Conservation (phyloP, 2,329 filamentous ascomycete genomes). For the Hortaea sp. region DNA sequence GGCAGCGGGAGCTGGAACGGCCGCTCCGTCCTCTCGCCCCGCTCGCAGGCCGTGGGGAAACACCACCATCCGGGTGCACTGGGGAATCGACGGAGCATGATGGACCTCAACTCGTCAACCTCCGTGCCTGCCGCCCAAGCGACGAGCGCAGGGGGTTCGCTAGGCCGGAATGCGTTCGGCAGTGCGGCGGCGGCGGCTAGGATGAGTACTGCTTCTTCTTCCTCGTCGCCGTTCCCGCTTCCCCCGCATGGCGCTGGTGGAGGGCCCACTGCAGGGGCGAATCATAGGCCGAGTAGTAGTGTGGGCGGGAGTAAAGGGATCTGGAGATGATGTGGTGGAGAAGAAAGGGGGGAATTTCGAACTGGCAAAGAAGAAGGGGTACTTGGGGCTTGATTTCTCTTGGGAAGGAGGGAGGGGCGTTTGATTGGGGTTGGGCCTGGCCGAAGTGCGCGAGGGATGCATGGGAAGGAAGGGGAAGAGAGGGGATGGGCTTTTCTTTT, state of each 20-base stretch:
- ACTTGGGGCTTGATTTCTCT: too few species aligned
- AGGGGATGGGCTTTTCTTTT: too few species aligned
- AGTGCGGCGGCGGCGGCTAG: not conserved
- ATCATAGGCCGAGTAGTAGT: not conserved
- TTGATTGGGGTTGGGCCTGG: too few species aligned
- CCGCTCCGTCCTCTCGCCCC: constrained; percentile 50
- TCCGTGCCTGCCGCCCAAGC: not conserved
- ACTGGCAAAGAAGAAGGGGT: too few species aligned
- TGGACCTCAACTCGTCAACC: not conserved
- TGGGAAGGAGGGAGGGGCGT: too few species aligned
- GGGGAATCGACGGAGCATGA: not conserved
- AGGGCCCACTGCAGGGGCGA: too few species aligned
- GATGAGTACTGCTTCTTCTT: not conserved
- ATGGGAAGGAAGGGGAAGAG: too few species aligned
- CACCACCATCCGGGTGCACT: not conserved
- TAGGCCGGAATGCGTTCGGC: not conserved
- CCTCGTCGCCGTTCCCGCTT: too few species aligned
- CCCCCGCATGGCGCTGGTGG: too few species aligned
- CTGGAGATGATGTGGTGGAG: not conserved
- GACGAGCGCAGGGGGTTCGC: not conserved
- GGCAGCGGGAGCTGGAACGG: constrained; percentile 37
- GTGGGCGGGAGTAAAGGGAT: not conserved
- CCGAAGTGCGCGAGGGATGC: too few species aligned
- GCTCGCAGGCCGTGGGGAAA: constrained; percentile 49
- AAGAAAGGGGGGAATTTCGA: too few species aligned